These are phyloP conservation scores for Puccinellia tenuiflora DNA, from an alignment of 176 grass and related monocot genomes.

Conservation along the genomic window DNA sequence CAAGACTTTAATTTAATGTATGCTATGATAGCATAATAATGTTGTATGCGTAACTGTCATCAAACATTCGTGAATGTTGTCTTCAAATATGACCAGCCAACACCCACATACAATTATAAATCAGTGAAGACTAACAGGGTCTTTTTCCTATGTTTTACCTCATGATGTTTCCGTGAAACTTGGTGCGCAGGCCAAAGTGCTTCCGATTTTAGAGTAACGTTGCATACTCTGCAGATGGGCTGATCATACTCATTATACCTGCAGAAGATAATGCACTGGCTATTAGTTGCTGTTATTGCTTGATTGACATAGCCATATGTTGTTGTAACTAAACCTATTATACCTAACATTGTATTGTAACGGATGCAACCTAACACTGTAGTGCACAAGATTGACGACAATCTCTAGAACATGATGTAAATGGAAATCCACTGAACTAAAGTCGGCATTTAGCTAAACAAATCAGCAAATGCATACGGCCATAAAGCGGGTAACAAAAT, in stretches of 20 bases:
- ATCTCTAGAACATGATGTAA: neutral
- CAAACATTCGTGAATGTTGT: neutral
- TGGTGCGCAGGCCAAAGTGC: constrained; percentile 93
- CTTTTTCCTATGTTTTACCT: constrained; percentile 30
- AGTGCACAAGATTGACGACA: neutral
- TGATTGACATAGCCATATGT: neutral
- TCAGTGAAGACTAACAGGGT: neutral
- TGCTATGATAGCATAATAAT: neutral
- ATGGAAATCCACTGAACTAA: neutral
- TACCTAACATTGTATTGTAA: neutral
- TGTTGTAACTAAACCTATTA: neutral
- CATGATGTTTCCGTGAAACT: constrained; percentile 90
- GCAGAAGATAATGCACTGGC: neutral
- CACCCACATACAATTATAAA: neutral
- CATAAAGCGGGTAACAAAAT: neutral
- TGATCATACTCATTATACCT: constrained; percentile 96
- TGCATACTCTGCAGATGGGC: constrained; percentile 88
- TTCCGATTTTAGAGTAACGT: constrained; percentile 83
- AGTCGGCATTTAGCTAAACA: neutral
- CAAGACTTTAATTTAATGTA: neutral
- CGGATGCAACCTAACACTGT: neutral
- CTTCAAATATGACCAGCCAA: neutral
- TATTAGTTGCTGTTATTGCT: neutral
- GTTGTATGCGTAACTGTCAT: neutral
- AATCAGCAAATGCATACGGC: neutral